Percentiles rank a stretch among this genome's conserved stretches.
Conservation (phyloP, 2,329 filamentous ascomycete genomes). For the Hypoxylon sp. region DNA sequence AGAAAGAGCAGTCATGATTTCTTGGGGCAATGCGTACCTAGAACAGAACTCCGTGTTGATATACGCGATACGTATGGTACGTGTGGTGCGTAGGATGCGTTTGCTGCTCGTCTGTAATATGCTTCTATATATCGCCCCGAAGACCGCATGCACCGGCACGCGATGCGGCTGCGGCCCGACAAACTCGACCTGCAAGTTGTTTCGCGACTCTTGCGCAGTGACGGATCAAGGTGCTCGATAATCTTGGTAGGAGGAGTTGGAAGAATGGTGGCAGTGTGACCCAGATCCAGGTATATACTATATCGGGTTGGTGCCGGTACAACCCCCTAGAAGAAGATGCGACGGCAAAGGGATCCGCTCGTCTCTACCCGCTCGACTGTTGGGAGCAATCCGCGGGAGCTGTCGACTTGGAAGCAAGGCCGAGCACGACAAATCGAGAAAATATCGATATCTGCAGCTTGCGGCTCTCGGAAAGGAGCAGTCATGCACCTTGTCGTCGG, state of each 20-base stretch:
- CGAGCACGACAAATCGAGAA: not conserved
- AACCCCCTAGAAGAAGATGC: not conserved
- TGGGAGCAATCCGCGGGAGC: conserved; percentile 9
- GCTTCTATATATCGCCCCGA: not conserved
- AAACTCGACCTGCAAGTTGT: conserved; percentile 48
- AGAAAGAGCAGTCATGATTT: conserved; percentile 44
- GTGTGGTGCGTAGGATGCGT: conserved; percentile 16
- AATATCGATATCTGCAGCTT: not conserved
- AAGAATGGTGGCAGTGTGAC: conserved; percentile 4
- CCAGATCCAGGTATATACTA: conserved; percentile 7
- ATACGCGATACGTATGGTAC: conserved; percentile 21
- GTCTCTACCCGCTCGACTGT: not conserved
- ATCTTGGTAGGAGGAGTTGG: not conserved
- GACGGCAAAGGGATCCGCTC: conserved; percentile 19
- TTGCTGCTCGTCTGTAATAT: conserved; percentile 12
- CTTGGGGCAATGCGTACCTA: conserved; percentile 44
- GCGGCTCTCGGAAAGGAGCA: not conserved
- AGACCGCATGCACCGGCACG: conserved; percentile 4
- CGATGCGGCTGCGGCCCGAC: conserved; percentile 36
- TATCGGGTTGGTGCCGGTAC: conserved; percentile 2
- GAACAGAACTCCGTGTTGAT: conserved; percentile 20
- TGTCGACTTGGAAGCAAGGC: not conserved
- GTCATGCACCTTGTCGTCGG: conserved; percentile 19
- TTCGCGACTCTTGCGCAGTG: conserved; percentile 32
- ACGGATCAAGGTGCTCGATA: conserved; percentile 10